phyloP scores from a whole-genome alignment of 2,329 filamentous ascomycete species.

The Xylaria sp. region DNA sequence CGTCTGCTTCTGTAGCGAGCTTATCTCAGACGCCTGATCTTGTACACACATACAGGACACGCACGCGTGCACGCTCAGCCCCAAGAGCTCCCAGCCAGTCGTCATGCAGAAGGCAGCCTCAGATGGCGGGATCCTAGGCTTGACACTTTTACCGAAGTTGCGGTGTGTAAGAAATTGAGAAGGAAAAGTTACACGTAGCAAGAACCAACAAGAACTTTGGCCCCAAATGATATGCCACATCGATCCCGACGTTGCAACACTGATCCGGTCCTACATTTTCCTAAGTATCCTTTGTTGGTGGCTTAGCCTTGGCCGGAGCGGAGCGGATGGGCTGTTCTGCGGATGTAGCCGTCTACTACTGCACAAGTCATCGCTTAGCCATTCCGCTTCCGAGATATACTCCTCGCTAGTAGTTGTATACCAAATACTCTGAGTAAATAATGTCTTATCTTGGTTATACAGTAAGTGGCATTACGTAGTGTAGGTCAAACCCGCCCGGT shows the following conservation, averaged over 20 bases:
- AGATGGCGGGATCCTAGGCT: constrained; percentile 7
- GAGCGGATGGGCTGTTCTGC: constrained; percentile 16
- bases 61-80: constrained; percentile 14
- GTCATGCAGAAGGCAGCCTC: constrained; percentile 19
- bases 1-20: neutral
- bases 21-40: constrained; percentile 16
- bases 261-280: constrained; percentile 9
- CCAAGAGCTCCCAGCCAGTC: constrained; percentile 13
- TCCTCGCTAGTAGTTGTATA: neutral
- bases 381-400: neutral
- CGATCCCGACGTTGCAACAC: neutral
- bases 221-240: neutral
- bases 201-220: neutral
- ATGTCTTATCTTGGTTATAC: neutral
- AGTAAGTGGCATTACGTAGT: neutral
- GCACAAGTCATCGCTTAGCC: no score
- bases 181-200: neutral
- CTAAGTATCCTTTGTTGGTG: constrained; percentile 20
- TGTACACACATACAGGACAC: neutral
- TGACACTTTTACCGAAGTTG: constrained; percentile 19
- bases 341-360: constrained; percentile 25
- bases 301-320: no score
- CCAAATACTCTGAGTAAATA: neutral
- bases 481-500: constrained; percentile 1
- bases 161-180: constrained; percentile 15